Base-by-base conservation (phyloP, 2,329 filamentous ascomycete genomes). In the Trichoderma aggressivum region DNA sequence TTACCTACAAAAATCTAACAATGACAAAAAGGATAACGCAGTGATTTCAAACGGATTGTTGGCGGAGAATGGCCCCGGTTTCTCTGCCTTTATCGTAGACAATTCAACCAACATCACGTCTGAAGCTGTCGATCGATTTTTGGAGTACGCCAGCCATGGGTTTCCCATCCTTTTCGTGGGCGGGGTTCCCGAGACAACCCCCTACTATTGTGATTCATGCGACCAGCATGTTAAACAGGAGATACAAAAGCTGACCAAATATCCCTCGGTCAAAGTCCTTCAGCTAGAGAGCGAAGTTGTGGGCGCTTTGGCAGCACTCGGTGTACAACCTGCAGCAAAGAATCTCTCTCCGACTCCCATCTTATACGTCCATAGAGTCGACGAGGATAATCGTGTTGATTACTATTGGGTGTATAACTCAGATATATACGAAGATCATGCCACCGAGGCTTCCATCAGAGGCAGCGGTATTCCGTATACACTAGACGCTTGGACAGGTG, bases 391-490 rank as follows among this genome's bases (percentile, higher is more conserved):
- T 12, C 21, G 7, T 12, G 50, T 58, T 26, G 63, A 66, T 24
- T 66, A 66, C 24, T 58, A 66, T 2, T 66, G 63, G 63, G 63
- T 11, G n/a, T 66, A 66, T n/a, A 66, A 66, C 18, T 66, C 63
- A 5, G 63, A 66, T 18, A 66, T 66, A 12, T 43, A 66, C 32
- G 50, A 66, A 18, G 50, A 66, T 5, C 63, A 66, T 21, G 63
- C 63, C 10, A 66, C 63, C 7, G 63, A 39, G 10, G 63, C 50
- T 43, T 58, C 50, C 3, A 43, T 66, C 3, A 66, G 14, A 58
- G 63, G 63, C 10, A 43, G 24, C 6, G 63, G 63, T 5, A 28
- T 43, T 21, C 63, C 63, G 21, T 66, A 66, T 14, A 58, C 24
- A 34, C 8, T 66, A 3, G 63, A 66, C 36, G 50, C 63, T 28